Evolutionary conservation across 2,329 filamentous ascomycete genomes (phyloP), one percentile per base, ranked within the genome.

Genomic region (Pseudopithomyces maydicus): DNA sequence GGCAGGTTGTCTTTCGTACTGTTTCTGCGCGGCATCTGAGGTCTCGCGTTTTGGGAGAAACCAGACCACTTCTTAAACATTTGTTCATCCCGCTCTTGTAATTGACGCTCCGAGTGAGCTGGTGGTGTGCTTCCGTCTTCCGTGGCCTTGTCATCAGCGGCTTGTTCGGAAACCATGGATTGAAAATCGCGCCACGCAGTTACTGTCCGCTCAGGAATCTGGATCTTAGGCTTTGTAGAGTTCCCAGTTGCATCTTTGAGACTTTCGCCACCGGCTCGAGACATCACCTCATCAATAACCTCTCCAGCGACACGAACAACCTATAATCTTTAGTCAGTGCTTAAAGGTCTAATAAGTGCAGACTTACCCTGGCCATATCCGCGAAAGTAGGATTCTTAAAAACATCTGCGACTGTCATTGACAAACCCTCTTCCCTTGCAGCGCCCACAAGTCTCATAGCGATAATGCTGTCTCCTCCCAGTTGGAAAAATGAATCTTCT

Each of bases 211-310:
- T 64, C 56, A 17, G 56, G 58, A 15, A 65, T 50, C 42, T 64
- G 56, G n/a, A 55, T 29, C 14, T 38, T 43, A 2, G 61, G 59
- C 23, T 61, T 66, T 3, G 64, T 69, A 7, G 57, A 57, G 20
- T 59, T 58, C n/a, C 46, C 63, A 5, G 33, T 26, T 15, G n/a
- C 52, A 20, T 62, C 60, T n/a, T 60, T 66, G 26, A 61, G 53
- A 6, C 63, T 60, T 17, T 62, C 63, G 1, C 66, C 70, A 3
- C 70, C 69, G 22, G 66, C 68, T 44, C 69, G 64, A 23, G 68
- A 72, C 67, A 72, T 72, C 41, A 73, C 69, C 58, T 73, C 69
- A 39, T 73, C 71, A 32, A 73, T 72, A 20, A 73, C 70, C 48
- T 72, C 71, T 4, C 71, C 71, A 22, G 71, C 71, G 11, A 72